Conservation (phyloP, 2,329 filamentous ascomycete species). For the Penicillium sp. region DNA sequence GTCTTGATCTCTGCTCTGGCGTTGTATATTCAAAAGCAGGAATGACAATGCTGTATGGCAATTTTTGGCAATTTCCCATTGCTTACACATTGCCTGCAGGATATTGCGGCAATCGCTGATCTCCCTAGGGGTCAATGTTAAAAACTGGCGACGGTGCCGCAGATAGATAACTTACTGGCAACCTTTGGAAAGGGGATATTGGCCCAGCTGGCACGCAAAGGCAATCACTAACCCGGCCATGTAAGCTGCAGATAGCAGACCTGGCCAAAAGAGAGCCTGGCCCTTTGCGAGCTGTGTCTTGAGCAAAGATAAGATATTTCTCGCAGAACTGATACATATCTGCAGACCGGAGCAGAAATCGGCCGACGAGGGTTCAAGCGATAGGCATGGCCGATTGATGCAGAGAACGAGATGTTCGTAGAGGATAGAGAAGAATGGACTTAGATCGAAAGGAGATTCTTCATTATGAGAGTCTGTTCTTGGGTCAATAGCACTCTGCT, state of each 20-base stretch:
- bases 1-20: slow-evolving; percentile 15
- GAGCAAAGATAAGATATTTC: slow-evolving; percentile 35
- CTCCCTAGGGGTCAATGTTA: slow-evolving; percentile 26
- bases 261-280: slow-evolving; percentile 38
- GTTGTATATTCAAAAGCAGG: slow-evolving; percentile 29
- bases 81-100: slow-evolving; percentile 31
- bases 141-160: neutral
- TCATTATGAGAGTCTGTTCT: slow-evolving; percentile 14
- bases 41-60: slow-evolving; percentile 34
- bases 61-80: slow-evolving; percentile 40
- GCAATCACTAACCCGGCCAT: slow-evolving; percentile 40
- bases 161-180: slow-evolving; percentile 24
- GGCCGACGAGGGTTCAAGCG: slow-evolving; percentile 32
- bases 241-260: slow-evolving; percentile 38
- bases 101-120: slow-evolving; percentile 31
- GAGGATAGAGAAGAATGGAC: slow-evolving; percentile 39
- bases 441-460: slow-evolving; percentile 26
- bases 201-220: slow-evolving; percentile 39
- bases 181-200: slow-evolving; percentile 34
- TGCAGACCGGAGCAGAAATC: slow-evolving; percentile 40
- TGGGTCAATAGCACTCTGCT: neutral
- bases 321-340: slow-evolving; percentile 38
- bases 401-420: slow-evolving; percentile 40
- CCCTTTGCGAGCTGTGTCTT: slow-evolving; percentile 27
- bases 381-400: slow-evolving; percentile 38